Evolutionary conservation across 1,284 basidiomycete genomes (phyloP).

Genomic region (Sphagnurus paluster): DNA sequence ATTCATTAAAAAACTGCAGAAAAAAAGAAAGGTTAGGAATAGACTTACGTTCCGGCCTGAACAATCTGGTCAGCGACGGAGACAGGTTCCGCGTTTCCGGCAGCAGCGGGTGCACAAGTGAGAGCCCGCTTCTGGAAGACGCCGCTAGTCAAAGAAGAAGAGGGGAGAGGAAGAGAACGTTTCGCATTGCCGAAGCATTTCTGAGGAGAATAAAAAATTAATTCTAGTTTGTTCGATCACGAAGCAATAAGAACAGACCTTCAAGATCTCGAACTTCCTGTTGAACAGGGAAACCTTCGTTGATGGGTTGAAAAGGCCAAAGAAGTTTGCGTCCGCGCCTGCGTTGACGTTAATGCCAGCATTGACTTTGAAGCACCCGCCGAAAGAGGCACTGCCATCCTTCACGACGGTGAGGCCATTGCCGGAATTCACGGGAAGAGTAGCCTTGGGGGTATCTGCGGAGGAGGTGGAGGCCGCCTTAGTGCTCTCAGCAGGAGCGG

Average conservation of each 20-base stretch:
- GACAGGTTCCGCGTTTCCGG: slow-evolving; percentile 1
- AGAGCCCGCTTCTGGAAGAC: slow-evolving; percentile 14
- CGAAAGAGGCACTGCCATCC: slow-evolving; percentile 23
- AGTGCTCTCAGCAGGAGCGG: neutral
- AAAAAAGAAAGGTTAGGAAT: neutral
- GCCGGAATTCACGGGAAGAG: slow-evolving; percentile 4
- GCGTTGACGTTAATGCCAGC: slow-evolving; percentile 35
- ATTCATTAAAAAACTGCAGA: neutral
- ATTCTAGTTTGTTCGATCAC: neutral
- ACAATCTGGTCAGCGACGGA: slow-evolving; percentile 16
- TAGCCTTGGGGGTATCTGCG: slow-evolving; percentile 5
- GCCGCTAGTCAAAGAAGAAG: slow-evolving; percentile 4
- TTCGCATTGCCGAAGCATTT: slow-evolving; percentile 25
- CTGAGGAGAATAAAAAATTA: slow-evolving; percentile 9
- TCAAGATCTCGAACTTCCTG: slow-evolving; percentile 34
- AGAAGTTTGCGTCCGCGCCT: slow-evolving; percentile 38
- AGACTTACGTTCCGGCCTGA: slow-evolving; percentile 12
- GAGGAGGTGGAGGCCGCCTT: neutral
- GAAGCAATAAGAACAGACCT: slow-evolving; percentile 24
- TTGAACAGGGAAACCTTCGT: slow-evolving; percentile 31
- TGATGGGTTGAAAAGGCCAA: slow-evolving; percentile 32
- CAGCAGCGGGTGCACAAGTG: slow-evolving; percentile 9
- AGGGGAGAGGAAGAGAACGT: slow-evolving; percentile 13
- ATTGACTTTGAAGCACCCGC: slow-evolving; percentile 37
- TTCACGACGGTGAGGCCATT: slow-evolving; percentile 6